phyloP scores from a whole-genome alignment of 805 yeast genomes.

The Hanseniaspora pseudoguilliermondii region DNA sequence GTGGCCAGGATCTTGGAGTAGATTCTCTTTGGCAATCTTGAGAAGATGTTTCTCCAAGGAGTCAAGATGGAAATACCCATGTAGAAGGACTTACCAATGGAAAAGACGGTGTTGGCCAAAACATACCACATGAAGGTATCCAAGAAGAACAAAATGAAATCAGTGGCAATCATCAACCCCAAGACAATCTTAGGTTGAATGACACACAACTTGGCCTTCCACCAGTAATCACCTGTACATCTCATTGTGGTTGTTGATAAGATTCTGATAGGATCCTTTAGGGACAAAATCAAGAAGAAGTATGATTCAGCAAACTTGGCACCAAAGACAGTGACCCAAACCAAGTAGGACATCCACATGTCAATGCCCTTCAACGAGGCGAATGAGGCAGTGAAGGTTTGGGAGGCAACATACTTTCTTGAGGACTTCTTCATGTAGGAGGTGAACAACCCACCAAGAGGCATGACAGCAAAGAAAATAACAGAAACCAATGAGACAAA shows the following conservation, averaged over 20 bases:
- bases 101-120: constrained; percentile 84
- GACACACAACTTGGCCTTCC: constrained; percentile 55
- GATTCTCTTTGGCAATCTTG: constrained; percentile 96
- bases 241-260: constrained; percentile 77
- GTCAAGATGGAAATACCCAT: constrained; percentile 97
- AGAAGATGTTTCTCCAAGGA: constrained; percentile 98
- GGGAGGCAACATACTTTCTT: constrained; percentile 82
- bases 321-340: constrained; percentile 80
- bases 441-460: constrained; percentile 90
- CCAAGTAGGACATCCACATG: constrained; percentile 88
- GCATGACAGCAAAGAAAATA: constrained; percentile 84
- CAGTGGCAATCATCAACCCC: constrained; percentile 87
- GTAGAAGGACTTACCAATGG: constrained; percentile 95
- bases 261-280: constrained; percentile 90
- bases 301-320: constrained; percentile 88
- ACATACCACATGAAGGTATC: constrained; percentile 99
- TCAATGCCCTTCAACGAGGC: constrained; percentile 72
- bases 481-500: constrained; percentile 76
- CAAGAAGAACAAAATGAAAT: constrained; percentile 88
- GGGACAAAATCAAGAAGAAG: constrained; percentile 73
- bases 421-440: constrained; percentile 77
- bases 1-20: constrained; percentile 96
- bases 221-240: constrained; percentile 93
- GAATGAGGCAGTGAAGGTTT: constrained; percentile 89
- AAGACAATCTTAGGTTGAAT: constrained; percentile 81